Percentiles rank a stretch among this genome's conserved stretches.
These are phyloP conservation scores for Diaporthe amygdali DNA, from an alignment of 2,329 filamentous ascomycete genomes.

Conservation along the genomic window DNA sequence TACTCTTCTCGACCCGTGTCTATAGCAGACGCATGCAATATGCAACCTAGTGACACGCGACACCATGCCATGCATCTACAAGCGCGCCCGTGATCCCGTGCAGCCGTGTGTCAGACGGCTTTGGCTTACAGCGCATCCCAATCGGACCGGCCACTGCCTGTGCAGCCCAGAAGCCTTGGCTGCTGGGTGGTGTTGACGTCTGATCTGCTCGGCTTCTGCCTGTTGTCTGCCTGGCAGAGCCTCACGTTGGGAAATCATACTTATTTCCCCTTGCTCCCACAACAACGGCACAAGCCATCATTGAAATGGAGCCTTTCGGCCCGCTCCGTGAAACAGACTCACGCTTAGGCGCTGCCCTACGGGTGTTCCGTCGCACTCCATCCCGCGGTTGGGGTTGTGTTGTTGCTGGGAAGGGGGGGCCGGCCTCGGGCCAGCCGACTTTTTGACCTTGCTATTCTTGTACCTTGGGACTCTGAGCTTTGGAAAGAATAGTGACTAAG, in stretches of 20 bases:
- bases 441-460: not conserved
- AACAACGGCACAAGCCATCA: not conserved
- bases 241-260: not conserved
- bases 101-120: not conserved
- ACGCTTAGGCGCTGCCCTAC: not conserved
- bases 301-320: not conserved
- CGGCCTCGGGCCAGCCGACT: not conserved
- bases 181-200: not conserved
- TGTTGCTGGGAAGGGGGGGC: not conserved
- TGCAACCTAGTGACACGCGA: not conserved
- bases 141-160: not conserved
- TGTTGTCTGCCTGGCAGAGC: constrained; percentile 2
- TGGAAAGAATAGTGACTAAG: not conserved
- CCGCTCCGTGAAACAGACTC: not conserved
- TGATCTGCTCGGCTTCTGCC: not conserved
- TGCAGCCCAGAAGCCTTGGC: not conserved
- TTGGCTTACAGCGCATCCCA: not conserved
- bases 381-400: not conserved
- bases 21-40: not conserved
- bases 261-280: not conserved
- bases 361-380: not conserved
- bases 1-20: not conserved
- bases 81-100: constrained; percentile 1
- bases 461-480: not conserved
- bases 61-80: not conserved